Base-by-base conservation (phyloP, 2,329 filamentous ascomycete species). In the Falciphora oryzae region DNA sequence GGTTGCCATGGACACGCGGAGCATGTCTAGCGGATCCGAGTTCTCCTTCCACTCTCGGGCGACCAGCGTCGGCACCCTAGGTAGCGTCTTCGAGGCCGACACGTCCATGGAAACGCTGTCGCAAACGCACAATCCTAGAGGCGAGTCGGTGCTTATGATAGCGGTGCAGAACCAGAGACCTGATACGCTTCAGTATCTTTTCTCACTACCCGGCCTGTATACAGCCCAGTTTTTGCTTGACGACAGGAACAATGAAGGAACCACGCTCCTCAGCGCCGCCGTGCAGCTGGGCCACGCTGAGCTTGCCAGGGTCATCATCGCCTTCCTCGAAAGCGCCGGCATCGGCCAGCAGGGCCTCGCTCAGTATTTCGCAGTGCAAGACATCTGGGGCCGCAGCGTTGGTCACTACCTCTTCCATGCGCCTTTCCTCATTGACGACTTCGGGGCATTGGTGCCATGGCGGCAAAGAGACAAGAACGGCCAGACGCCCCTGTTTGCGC, bases 371-470 rank as follows among this genome's bases (percentile, higher is more conserved):
- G 81, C 85, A 4, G 81, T 85, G 66, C 89, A 94, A 71, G 95
- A 99, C 72, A 86, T 85, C 53, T 89, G 93, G 80, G 95, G 94
- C 28, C 88, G 95, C 70, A 96, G 93, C 67, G 85, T 92, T 63
- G 95, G 90, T n/a, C 95, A 99, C 76, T 99, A 99, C 75, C 82
- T 99, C 22, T 99, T 99, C 78, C 91, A 97, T 72, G 89, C 92
- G 11, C 95, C 95, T 2, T 83, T 85, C 63, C 80, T 99, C 27
- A 95, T 99, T 69, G 79, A 81, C 59, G 83, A 85, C 64, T 89
- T 98, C 66, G 93, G 93, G 2, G 83, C 84, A 66, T 78, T 94
- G 68, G 80, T 99, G 63, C 91, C 92, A 11, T 99, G 95, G 95
- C 85, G 87, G 65, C 87, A 96, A 75, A 92, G 89, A 69, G 95